Base-by-base conservation (phyloP, 1,139 yeast species). In the Scheffersomyces lignicola region DNA sequence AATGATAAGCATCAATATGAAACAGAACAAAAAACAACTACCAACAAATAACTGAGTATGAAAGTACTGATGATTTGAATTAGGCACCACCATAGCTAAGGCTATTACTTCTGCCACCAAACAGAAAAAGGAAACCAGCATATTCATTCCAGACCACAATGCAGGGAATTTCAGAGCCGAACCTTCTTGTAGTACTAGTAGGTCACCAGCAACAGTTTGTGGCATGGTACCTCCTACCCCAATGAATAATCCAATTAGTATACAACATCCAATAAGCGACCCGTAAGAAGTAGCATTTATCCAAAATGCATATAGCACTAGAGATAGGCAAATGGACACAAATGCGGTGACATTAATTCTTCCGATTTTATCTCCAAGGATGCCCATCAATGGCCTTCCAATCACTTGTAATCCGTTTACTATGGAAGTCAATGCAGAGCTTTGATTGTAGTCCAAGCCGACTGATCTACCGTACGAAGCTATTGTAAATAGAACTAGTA, bases 191-290 rank as follows among this genome's bases (percentile, higher is more conserved):
- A 50, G 51, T 29, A 60, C 66, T 24, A 77, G 64, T 21, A 77
- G 49, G 48, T 78, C 86, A 2, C 80, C 73, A 4, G 76, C 72
- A 36, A 82, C 48, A 1, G 84, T 77, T 11, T 77, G 73, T 39
- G 71, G 67, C 72, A 78, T 72, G 10, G 78, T 75, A 52, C 80
- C 73, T 11, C 80, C 81, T 10, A 80, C 72, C 25, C 87, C 88
- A 36, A 78, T 59, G 7, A 71, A 54, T 4, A 64, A 47, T 0
- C 88, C 88, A 10, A 69, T 47, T 13, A 77, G 39, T 3, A 77
- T 53, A 1, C 74, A 64, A 48, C 79, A 76, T 1, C 69, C 76
- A 10, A 80, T 49, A 34, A 80, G 49, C 8, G 75, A 52, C 0
- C 64, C 65, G 46, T 69, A 79, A 0, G 73, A 59, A 8, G 60